A percentile compares a stretch with the other conserved stretches of the same genome.
phyloP scores from a whole-genome alignment of 306 rosid species.

The Dryas drummondii region DNA sequence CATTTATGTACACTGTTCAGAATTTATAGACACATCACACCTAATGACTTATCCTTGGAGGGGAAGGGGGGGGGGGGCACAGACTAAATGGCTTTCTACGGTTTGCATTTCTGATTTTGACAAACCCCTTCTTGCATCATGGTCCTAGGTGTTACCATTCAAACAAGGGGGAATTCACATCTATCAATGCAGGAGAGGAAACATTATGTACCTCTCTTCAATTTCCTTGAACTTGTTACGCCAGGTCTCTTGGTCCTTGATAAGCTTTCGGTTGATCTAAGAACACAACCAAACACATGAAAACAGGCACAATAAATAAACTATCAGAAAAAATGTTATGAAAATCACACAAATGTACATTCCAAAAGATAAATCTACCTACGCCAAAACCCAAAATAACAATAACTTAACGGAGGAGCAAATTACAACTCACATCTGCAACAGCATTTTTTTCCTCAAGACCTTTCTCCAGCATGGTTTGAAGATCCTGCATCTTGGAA shows the following conservation, averaged over 20 bases:
- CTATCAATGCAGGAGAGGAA: not conserved
- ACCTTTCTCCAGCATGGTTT: constrained; percentile 63
- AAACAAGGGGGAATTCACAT: not conserved
- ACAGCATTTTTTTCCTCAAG: constrained; percentile 53
- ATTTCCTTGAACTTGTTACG: constrained; percentile 59
- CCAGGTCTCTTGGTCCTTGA: constrained; percentile 71
- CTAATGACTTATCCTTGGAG: too few relatives aligned
- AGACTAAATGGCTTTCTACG: not conserved
- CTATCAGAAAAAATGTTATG: not conserved
- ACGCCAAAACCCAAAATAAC: constrained; percentile 1
- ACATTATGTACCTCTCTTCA: constrained; percentile 66
- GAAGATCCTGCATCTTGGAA: constrained; percentile 66
- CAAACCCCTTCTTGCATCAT: too few relatives aligned
- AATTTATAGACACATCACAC: not conserved
- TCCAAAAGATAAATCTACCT: not conserved
- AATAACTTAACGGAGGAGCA: not conserved
- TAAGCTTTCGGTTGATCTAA: constrained; percentile 65
- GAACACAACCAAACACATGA: constrained; percentile 24
- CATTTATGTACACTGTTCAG: not conserved
- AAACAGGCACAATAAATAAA: constrained; percentile 6
- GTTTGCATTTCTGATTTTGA: not conserved
- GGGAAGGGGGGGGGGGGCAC: too few relatives aligned
- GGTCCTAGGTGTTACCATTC: not conserved
- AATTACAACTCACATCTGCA: constrained; percentile 50
- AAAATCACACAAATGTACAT: too few relatives aligned